Evolutionary conservation across 78 protist genomes (phyloP).

Genomic region (Emiliania huxleyi): DNA sequence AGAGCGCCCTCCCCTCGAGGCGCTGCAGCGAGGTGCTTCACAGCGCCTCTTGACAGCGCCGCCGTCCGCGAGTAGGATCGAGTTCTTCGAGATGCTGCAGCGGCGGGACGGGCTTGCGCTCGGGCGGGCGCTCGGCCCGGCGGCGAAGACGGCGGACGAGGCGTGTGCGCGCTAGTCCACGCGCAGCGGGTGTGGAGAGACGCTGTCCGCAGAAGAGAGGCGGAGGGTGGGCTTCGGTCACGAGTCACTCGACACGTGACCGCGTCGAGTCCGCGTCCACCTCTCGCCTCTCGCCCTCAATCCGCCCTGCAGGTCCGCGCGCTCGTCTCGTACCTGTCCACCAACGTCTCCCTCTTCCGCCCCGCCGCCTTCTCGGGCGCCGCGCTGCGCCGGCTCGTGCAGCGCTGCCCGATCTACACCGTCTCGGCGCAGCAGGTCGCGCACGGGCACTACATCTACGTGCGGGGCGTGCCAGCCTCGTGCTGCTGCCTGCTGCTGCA

Average conservation of each 20-base stretch:
- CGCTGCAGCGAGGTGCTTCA: too few species aligned
- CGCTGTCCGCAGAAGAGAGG: too few species aligned
- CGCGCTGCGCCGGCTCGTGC: neutral
- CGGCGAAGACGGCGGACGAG: neutral
- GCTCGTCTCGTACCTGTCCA: neutral
- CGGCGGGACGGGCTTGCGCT: neutral
- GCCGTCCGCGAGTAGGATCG: too few species aligned
- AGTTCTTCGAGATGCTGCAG: neutral
- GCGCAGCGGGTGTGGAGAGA: too few species aligned
- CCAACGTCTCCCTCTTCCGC: neutral
- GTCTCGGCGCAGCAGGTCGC: neutral
- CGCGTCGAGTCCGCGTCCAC: too few species aligned
- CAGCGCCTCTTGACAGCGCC: neutral
- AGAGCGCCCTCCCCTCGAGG: too few species aligned
- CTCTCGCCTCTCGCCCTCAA: neutral
- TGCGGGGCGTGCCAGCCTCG: constrained; percentile 33
- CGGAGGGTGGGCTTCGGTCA: too few species aligned
- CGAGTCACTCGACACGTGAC: too few species aligned
- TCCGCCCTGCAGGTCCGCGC: neutral
- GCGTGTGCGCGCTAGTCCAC: too few species aligned
- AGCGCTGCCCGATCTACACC: neutral
- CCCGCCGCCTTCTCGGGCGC: neutral
- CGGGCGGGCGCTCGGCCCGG: neutral
- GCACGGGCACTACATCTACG: constrained; percentile 17
- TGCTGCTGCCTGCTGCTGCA: constrained; percentile 55